phyloP scores from a whole-genome alignment of 1,284 basidiomycete species.

The Ceratobasidium sp. region DNA sequence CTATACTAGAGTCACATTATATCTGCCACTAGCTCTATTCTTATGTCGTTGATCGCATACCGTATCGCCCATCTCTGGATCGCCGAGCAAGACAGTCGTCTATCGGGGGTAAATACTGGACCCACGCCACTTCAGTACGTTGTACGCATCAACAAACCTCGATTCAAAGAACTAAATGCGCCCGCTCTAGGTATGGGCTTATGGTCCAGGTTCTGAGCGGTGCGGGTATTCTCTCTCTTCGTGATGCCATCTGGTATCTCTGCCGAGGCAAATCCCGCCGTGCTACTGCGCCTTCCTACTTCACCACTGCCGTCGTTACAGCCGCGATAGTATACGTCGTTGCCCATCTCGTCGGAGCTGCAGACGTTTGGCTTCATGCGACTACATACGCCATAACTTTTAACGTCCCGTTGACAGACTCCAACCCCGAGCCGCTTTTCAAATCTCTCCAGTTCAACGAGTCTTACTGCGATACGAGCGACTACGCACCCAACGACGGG shows the following conservation, averaged over 20 bases:
- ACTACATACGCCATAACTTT: background rate
- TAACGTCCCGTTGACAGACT: background rate
- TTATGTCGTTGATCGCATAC: conserved; percentile 13
- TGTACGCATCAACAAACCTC: background rate
- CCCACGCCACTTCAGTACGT: conserved; percentile 22
- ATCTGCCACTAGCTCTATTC: background rate
- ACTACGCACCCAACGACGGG: background rate
- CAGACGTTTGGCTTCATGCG: conserved; percentile 23
- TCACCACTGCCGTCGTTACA: background rate
- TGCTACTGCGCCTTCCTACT: background rate
- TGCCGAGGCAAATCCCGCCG: background rate
- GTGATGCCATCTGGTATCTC: background rate
- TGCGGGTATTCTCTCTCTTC: background rate
- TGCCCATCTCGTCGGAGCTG: conserved; percentile 3
- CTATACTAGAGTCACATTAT: background rate
- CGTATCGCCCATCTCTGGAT: conserved; percentile 16
- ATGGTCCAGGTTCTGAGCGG: conserved; percentile 14
- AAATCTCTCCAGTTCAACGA: conserved; percentile 6
- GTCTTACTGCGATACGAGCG: background rate
- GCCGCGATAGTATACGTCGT: background rate
- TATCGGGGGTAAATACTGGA: background rate
- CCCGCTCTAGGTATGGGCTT: background rate
- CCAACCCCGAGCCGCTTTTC: background rate
- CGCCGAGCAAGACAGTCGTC: background rate
- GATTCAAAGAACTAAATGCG: background rate